Percentiles rank a stretch among this genome's conserved stretches.
Conservation (phyloP, 805 yeast genomes). For the Teunomyces atbi region DNA sequence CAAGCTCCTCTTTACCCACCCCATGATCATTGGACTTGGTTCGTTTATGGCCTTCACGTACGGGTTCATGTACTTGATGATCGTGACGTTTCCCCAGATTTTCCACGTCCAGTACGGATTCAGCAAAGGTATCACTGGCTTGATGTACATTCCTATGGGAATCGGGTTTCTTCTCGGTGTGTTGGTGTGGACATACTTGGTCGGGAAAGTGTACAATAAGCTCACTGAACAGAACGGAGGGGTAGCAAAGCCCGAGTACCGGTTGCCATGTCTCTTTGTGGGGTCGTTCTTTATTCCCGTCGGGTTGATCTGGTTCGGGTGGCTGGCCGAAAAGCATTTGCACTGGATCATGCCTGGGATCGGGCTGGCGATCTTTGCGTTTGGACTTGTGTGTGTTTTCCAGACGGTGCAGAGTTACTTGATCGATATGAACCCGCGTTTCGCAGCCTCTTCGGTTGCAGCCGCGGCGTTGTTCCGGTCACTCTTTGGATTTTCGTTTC, state of each 20-base stretch:
- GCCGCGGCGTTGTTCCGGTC: slow-evolving; percentile 70
- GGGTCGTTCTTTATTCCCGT: slow-evolving; percentile 54
- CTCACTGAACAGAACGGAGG: slow-evolving; percentile 47
- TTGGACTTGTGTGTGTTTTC: slow-evolving; percentile 61
- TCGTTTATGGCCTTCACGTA: slow-evolving; percentile 63
- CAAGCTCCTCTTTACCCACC: slow-evolving; percentile 51
- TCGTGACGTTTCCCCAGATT: slow-evolving; percentile 57
- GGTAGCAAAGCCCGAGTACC: slow-evolving; percentile 58
- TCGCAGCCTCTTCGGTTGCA: slow-evolving; percentile 67
- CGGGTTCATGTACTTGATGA: slow-evolving; percentile 63
- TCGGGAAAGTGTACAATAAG: slow-evolving; percentile 39
- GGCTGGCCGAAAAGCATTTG: slow-evolving; percentile 58
- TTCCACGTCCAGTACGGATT: slow-evolving; percentile 49
- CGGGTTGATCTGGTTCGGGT: slow-evolving; percentile 69
- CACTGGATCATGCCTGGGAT: slow-evolving; percentile 64
- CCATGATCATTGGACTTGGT: slow-evolving; percentile 64
- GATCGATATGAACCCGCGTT: slow-evolving; percentile 67
- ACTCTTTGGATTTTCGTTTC: slow-evolving; percentile 66
- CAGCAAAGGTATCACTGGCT: slow-evolving; percentile 49
- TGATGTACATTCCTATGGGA: slow-evolving; percentile 58
- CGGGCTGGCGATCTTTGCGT: slow-evolving; percentile 60
- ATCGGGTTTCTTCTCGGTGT: slow-evolving; percentile 54
- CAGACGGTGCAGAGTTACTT: slow-evolving; percentile 66
- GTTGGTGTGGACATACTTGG: slow-evolving; percentile 44
- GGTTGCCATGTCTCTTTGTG: slow-evolving; percentile 51